These are phyloP conservation scores for Aspergillus aculeatus DNA, from an alignment of 2,329 filamentous ascomycete species.

Conservation along the genomic window DNA sequence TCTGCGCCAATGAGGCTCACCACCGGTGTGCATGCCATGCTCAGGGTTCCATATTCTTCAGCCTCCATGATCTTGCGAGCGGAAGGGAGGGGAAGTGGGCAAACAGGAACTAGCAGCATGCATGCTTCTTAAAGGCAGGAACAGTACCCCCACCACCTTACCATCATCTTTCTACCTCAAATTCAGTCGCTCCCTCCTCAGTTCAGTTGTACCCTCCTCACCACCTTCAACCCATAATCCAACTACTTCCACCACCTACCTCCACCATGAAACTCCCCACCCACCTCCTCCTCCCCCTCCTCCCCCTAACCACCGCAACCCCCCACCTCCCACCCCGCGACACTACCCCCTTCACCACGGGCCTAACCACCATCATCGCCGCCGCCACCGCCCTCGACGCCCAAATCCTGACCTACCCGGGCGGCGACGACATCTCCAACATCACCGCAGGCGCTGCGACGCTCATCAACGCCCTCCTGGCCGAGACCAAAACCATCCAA, in stretches of 20 bases:
- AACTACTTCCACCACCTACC: no score
- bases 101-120: background rate
- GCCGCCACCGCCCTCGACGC: background rate
- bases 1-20: background rate
- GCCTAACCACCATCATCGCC: background rate
- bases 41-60: background rate
- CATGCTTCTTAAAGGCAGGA: background rate
- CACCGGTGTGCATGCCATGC: background rate
- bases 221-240: no score
- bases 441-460: background rate
- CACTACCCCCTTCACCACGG: background rate
- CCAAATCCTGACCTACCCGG: background rate
- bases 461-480: background rate
- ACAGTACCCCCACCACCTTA: no score
- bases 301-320: background rate
- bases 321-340: background rate
- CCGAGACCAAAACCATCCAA: background rate
- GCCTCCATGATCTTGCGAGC: background rate
- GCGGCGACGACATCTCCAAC: constrained; percentile 1
- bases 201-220: no score
- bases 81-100: background rate
- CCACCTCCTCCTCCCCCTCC: background rate
- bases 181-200: no score
- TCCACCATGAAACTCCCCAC: background rate
- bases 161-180: background rate